These are phyloP conservation scores for Scheffersomyces titani DNA, from an alignment of 1,139 yeast genomes.

Conservation along the genomic window DNA sequence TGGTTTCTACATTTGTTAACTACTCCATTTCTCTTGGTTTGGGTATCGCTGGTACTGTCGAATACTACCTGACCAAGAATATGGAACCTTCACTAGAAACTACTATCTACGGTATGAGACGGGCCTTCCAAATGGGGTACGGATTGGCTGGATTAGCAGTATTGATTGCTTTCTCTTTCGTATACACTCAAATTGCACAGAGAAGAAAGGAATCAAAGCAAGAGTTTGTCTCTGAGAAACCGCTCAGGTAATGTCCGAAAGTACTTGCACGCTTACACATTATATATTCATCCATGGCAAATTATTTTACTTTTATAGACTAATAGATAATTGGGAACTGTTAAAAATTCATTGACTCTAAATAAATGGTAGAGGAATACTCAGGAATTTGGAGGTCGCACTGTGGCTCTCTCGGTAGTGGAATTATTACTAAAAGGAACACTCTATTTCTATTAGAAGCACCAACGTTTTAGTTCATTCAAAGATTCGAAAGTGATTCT, in stretches of 20 bases:
- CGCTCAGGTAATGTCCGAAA: not conserved
- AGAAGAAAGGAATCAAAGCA: not conserved
- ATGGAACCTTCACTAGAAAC: constrained; percentile 26
- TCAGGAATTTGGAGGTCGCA: not conserved
- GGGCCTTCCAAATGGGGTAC: constrained; percentile 50
- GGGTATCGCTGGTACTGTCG: constrained; percentile 67
- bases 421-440: no score
- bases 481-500: no score
- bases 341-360: no score
- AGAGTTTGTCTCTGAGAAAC: not conserved
- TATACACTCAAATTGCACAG: constrained; percentile 8
- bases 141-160: constrained; percentile 54
- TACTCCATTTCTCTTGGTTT: constrained; percentile 65
- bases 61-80: constrained; percentile 38
- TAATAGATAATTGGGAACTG: not conserved
- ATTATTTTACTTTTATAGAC: not conserved
- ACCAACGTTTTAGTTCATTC: no score
- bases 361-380: not conserved
- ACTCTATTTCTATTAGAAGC: no score
- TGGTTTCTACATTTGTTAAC: constrained; percentile 61
- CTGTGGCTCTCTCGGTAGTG: not conserved
- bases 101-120: constrained; percentile 36
- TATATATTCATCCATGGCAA: not conserved
- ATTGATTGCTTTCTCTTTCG: constrained; percentile 23
- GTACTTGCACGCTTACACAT: not conserved